phyloP scores from a whole-genome alignment of 2,329 filamentous ascomycete species.

The Trichoderma pleuroti region DNA sequence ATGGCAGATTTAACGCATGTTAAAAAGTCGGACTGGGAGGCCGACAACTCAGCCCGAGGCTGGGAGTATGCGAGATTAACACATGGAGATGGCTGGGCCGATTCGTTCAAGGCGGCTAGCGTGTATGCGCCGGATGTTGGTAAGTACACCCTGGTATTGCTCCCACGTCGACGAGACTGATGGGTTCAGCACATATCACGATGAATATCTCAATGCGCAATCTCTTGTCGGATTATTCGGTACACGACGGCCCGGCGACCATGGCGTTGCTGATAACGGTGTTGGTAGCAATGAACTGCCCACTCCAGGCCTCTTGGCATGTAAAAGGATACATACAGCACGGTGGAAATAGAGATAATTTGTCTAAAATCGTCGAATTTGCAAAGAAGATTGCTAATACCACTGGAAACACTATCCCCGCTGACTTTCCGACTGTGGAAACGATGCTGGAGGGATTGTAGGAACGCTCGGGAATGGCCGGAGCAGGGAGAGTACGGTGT shows the following conservation, averaged over 20 bases:
- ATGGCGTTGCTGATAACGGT: constrained; percentile 6
- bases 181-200: not conserved
- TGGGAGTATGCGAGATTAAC: constrained; percentile 6
- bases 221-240: not conserved
- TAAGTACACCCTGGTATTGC: not conserved
- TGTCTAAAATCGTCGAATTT: not conserved
- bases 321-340: not conserved
- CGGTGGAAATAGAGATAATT: not conserved
- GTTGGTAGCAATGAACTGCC: not conserved
- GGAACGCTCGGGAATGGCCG: not conserved
- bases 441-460: not conserved
- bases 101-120: not conserved
- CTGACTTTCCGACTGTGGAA: not conserved
- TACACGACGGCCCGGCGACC: not conserved
- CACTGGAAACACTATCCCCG: not conserved
- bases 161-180: not conserved
- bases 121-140: constrained; percentile 9
- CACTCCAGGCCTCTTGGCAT: constrained; percentile 3
- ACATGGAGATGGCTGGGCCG: not conserved
- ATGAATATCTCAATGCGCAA: constrained; percentile 9
- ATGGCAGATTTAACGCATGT: not conserved
- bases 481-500: not conserved
- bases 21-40: not conserved
- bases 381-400: not conserved
- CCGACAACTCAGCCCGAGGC: not conserved